These are phyloP conservation scores for Anisodus acutangulus DNA, from an alignment of 257 asterid species.

Conservation along the genomic window DNA sequence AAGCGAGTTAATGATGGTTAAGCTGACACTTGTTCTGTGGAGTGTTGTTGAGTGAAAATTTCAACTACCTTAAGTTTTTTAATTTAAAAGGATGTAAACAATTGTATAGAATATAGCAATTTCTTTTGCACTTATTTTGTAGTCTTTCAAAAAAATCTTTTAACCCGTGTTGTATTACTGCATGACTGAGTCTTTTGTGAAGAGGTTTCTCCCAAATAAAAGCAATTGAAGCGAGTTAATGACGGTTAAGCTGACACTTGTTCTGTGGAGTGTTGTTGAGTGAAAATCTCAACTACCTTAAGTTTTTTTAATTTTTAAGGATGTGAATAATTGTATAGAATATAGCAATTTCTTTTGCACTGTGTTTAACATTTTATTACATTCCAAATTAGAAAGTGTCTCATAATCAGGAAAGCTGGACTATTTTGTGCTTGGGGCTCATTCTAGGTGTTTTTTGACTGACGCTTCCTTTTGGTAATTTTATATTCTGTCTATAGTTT, in stretches of 20 bases:
- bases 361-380: background rate
- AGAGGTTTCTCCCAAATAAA: background rate
- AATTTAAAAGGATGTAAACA: background rate
- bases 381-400: background rate
- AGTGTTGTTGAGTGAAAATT: background rate
- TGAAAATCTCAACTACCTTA: constrained; percentile 14
- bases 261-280: background rate
- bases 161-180: background rate
- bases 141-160: background rate
- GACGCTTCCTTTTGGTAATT: background rate
- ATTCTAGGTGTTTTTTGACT: background rate
- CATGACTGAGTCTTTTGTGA: background rate
- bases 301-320: background rate
- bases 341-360: background rate
- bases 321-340: background rate
- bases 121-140: background rate
- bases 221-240: background rate
- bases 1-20: background rate
- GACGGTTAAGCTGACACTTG: background rate
- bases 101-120: background rate
- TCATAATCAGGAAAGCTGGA: constrained; percentile 2
- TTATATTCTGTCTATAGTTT: background rate
- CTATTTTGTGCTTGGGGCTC: constrained; percentile 2
- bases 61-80: background rate
- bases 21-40: background rate